Conservation (phyloP, 345 rosid genomes). For the Cardiospermum halicacabum region DNA sequence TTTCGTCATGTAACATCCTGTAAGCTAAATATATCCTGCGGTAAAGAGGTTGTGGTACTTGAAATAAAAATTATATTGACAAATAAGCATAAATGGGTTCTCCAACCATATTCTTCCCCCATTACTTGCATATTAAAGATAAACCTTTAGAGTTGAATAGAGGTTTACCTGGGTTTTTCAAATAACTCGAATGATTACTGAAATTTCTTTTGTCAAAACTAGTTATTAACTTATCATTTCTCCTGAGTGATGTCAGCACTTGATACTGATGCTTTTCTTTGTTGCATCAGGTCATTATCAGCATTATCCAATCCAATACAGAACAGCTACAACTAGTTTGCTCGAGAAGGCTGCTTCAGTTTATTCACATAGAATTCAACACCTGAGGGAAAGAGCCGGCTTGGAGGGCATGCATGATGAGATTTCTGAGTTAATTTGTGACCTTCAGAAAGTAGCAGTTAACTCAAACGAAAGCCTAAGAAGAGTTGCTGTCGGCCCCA, state of each 20-base stretch:
- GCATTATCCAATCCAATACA: conserved; percentile 66
- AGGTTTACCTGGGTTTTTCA: background rate
- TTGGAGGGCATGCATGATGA: conserved; percentile 47
- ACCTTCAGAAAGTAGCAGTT: conserved; percentile 86
- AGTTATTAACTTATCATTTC: background rate
- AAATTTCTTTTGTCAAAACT: background rate
- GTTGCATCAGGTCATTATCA: conserved; percentile 61
- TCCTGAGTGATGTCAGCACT: background rate
- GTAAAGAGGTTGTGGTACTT: background rate
- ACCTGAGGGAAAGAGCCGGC: conserved; percentile 50
- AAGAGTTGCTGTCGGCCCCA: conserved; percentile 72
- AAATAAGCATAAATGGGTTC: background rate
- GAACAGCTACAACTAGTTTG: conserved; percentile 57
- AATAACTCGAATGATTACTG: background rate
- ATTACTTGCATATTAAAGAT: background rate
- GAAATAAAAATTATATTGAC: background rate
- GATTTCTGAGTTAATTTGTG: conserved; percentile 73
- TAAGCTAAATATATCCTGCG: background rate
- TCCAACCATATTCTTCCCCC: background rate
- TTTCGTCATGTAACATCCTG: background rate
- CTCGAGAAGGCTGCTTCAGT: conserved; percentile 64
- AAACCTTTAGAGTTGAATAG: background rate
- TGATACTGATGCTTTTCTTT: conserved; percentile 9
- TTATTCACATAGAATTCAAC: conserved; percentile 48
- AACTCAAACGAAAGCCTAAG: conserved; percentile 82